phyloP scores from a whole-genome alignment of 2,329 filamentous ascomycete species.

The Dactylellina leptospora region DNA sequence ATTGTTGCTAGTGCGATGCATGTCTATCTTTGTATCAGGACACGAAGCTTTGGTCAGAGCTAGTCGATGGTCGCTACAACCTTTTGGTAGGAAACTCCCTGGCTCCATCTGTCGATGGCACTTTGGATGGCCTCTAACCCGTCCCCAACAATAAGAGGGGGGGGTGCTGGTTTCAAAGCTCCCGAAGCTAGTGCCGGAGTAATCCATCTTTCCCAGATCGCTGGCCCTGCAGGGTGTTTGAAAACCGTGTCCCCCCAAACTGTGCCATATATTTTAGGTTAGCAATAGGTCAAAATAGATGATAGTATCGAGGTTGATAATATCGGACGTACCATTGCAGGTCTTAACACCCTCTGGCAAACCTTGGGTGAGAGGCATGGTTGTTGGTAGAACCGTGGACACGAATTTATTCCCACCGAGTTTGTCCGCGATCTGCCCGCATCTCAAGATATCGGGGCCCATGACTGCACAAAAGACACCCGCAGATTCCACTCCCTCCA shows the following conservation, averaged over 20 bases:
- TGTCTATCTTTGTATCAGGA: no score
- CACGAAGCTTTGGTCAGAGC: no score
- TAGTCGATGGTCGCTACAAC: constrained; percentile 22
- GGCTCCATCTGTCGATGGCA: constrained; percentile 4
- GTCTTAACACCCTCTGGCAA: constrained; percentile 15
- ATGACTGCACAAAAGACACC: constrained; percentile 13
- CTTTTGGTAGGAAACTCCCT: constrained; percentile 27
- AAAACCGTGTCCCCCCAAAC: constrained; percentile 17
- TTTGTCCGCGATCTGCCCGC: constrained; percentile 9
- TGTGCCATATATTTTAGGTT: neutral
- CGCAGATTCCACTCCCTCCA: constrained; percentile 9
- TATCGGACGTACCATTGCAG: constrained; percentile 8
- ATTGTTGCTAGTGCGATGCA: no score
- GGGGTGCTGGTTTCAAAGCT: constrained; percentile 12
- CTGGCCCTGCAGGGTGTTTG: constrained; percentile 2
- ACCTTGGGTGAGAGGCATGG: neutral
- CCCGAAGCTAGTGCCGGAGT: constrained; percentile 1
- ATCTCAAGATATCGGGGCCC: neutral
- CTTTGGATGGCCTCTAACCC: constrained; percentile 14
- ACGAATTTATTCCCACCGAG: constrained; percentile 26
- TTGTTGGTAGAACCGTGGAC: constrained; percentile 8
- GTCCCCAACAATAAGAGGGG: constrained; percentile 20
- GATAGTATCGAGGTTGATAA: neutral
- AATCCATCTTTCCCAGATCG: constrained; percentile 15
- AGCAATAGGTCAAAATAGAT: neutral